Evolutionary conservation across 805 yeast species (phyloP), one percentile per base, ranked within the genome.

Genomic region (Starmerella geochares): DNA sequence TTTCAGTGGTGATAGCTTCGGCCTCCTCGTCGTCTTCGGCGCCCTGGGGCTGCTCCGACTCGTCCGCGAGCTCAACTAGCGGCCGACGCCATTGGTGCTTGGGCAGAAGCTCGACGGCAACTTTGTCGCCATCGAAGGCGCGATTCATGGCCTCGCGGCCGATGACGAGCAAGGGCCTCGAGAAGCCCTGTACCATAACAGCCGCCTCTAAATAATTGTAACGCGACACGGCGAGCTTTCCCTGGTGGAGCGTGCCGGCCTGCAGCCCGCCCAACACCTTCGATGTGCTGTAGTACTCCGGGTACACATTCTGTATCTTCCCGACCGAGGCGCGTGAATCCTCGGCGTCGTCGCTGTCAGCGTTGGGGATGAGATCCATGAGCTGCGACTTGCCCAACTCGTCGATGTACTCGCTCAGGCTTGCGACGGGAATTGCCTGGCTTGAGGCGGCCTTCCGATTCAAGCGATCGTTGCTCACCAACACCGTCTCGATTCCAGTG

Each of bases 181-280:
- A 80, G 61, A 86, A 81, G 0, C 83, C 77, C 1, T 81, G 70
- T 4, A 83, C 76, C 46, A 78, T 74, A 2, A 92, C 81, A 0
- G 83, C 75, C 46, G 95, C 98, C 68, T 92, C 95, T 51, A 88
- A 71, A 60, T 83, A 81, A 64, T 92, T 92, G 65, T 86, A 92
- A 17, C 87, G 80, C 4, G 90, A 85, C 16, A 88, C 78, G 57
- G 78, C 77, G 58, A 92, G 74, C 25, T 73, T 73, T 28, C 98
- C 98, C 67, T 86, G 96, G 63, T 82, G 83, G 41, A 92, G 69
- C 11, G 90, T 80, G 20, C 95, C 95, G 59, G 80, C 83, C 62
- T 82, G 83, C 54, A 90, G 66, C 40, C 98, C 98, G 45, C 95
- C 97, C 77, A 86, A 78, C 13, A 87, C 71, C 67, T 95, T 75